phyloP scores from a whole-genome alignment of 805 yeast species.

The Yarrowia divulgata region DNA sequence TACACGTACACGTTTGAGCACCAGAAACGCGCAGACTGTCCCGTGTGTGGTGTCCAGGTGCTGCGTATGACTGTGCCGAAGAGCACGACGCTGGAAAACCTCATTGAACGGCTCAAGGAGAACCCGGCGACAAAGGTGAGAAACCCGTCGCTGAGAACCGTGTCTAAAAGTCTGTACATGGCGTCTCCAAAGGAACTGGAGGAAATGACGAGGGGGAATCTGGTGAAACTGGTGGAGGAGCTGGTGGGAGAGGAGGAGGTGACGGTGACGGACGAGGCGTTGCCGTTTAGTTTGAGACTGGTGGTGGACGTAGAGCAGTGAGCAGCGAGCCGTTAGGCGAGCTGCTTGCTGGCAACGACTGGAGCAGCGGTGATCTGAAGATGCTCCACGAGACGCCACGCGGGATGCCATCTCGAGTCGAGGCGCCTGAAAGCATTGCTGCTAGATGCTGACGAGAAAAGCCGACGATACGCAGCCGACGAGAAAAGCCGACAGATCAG shows the following conservation, averaged over 20 bases:
- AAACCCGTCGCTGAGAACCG: constrained; percentile 58
- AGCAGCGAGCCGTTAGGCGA: no score
- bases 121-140: constrained; percentile 49
- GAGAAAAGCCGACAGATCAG: no score
- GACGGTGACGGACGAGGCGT: constrained; percentile 59
- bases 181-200: constrained; percentile 58
- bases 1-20: constrained; percentile 76
- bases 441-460: no score
- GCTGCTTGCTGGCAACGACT: no score
- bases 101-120: constrained; percentile 54
- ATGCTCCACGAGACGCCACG: no score
- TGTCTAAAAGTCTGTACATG: constrained; percentile 55
- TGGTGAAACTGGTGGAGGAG: constrained; percentile 50
- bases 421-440: no score
- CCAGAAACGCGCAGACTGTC: constrained; percentile 66
- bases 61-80: constrained; percentile 42
- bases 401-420: no score
- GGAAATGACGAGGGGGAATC: constrained; percentile 56
- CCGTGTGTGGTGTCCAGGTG: constrained; percentile 69
- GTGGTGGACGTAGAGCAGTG: constrained; percentile 42
- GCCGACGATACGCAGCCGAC: no score
- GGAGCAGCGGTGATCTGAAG: no score
- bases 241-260: constrained; percentile 60
- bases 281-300: constrained; percentile 56
- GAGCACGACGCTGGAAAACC: constrained; percentile 51